Conservation (phyloP, 106 monocot species). For the Acorus gramineus region DNA sequence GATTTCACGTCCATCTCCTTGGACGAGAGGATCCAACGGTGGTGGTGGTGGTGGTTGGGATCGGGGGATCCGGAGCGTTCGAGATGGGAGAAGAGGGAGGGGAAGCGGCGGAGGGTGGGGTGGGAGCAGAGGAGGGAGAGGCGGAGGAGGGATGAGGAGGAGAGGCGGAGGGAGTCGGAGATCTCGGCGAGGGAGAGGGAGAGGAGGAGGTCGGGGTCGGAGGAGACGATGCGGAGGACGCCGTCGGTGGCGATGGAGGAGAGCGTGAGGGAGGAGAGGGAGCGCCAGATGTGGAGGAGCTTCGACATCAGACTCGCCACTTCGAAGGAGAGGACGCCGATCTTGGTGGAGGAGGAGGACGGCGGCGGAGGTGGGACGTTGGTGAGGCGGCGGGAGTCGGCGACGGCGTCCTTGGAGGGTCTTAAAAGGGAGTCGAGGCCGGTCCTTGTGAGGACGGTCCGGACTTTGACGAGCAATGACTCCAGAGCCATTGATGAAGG, state of each 20-base stretch:
- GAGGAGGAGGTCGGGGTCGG: slow-evolving; percentile 61
- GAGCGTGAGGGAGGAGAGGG: slow-evolving; percentile 53
- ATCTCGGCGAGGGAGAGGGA: slow-evolving; percentile 56
- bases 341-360: neutral
- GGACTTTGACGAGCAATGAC: slow-evolving; percentile 38
- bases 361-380: no score
- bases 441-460: slow-evolving; percentile 20
- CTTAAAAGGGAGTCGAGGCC: neutral
- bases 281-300: slow-evolving; percentile 55
- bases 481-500: slow-evolving; percentile 34
- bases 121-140: slow-evolving; percentile 30
- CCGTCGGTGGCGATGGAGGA: slow-evolving; percentile 33
- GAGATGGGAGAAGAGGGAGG: slow-evolving; percentile 13
- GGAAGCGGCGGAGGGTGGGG: slow-evolving; percentile 26
- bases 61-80: slow-evolving; percentile 25
- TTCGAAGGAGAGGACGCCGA: slow-evolving; percentile 71
- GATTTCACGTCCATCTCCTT: slow-evolving; percentile 61
- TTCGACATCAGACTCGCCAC: slow-evolving; percentile 64
- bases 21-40: slow-evolving; percentile 30
- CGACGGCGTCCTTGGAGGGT: slow-evolving; percentile 3
- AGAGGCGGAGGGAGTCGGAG: slow-evolving; percentile 34
- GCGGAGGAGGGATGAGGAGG: slow-evolving; percentile 7
- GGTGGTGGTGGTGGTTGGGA: neutral
- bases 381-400: neutral
- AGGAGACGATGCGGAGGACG: slow-evolving; percentile 55